phyloP scores from a whole-genome alignment of 192 early-diverging fungal genomes.

The Entrophospora sp. region DNA sequence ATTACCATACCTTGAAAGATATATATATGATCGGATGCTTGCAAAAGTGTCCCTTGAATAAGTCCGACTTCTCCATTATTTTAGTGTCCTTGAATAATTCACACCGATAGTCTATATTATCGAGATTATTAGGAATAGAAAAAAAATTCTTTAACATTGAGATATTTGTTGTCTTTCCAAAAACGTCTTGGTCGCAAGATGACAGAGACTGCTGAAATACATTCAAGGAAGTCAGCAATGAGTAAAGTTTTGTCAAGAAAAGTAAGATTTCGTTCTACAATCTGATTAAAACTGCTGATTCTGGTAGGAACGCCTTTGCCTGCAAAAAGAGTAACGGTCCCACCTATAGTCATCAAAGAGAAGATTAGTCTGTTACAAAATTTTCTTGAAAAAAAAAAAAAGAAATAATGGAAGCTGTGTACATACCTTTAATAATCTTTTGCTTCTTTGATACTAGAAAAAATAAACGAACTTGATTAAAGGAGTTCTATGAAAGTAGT shows the following conservation, averaged over 20 bases:
- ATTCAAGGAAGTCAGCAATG: slow-evolving; percentile 11
- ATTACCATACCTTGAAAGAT: slow-evolving; percentile 15
- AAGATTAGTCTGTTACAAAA: background rate
- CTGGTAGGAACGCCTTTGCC: background rate
- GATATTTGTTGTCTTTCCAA: slow-evolving; percentile 14
- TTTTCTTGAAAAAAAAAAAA: background rate
- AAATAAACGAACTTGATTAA: background rate
- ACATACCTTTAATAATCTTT: background rate
- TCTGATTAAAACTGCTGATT: background rate
- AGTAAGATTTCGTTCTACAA: background rate
- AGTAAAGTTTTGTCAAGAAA: slow-evolving; percentile 14
- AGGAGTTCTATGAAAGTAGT: too few species aligned
- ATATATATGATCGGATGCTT: slow-evolving; percentile 16
- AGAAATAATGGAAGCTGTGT: background rate
- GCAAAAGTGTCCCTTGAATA: slow-evolving; percentile 13
- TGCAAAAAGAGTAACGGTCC: background rate
- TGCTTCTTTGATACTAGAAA: background rate
- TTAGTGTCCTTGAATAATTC: slow-evolving; percentile 12
- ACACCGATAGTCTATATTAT: background rate
- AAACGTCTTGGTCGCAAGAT: background rate
- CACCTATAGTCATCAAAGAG: background rate
- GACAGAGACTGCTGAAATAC: background rate
- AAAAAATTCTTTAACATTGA: background rate
- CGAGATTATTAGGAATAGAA: background rate
- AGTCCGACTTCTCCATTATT: slow-evolving; percentile 6